Conservation (phyloP, 1,284 basidiomycete species). For the Ganoderma leucocontextum region DNA sequence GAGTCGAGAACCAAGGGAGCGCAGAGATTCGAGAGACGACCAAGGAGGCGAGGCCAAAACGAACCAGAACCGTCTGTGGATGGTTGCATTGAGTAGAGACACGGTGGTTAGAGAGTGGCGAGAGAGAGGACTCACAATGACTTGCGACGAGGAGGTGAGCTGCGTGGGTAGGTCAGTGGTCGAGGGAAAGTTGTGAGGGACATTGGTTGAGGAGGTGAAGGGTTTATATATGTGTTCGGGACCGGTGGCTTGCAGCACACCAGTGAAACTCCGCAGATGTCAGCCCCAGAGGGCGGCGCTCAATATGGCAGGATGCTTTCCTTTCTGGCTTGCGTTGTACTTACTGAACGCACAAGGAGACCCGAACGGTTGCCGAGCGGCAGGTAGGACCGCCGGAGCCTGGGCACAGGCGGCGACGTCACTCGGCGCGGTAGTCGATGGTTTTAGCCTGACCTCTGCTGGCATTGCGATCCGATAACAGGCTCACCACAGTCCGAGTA, state of each 20-base stretch:
- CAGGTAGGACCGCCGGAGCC: no score
- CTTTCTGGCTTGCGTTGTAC: neutral
- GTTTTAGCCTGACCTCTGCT: no score
- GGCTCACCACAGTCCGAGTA: no score
- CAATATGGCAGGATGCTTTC: constrained; percentile 1
- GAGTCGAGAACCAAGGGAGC: neutral
- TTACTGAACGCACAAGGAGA: neutral
- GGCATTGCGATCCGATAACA: no score
- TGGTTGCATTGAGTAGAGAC: neutral
- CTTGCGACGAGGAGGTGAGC: neutral
- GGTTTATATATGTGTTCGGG: neutral
- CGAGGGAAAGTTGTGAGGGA: neutral
- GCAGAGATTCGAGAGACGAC: no score
- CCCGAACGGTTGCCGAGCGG: neutral
- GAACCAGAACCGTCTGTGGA: constrained; percentile 2
- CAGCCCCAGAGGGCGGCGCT: neutral
- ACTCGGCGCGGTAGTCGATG: no score
- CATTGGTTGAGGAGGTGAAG: neutral
- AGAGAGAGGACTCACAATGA: neutral
- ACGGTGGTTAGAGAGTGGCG: neutral
- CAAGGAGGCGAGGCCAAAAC: no score
- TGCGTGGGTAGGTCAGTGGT: neutral
- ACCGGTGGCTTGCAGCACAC: neutral
- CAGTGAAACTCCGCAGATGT: neutral
- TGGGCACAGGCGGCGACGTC: no score